These are phyloP conservation scores for Dipteronia dyeriana DNA, from an alignment of 345 rosid genomes.

Conservation along the genomic window DNA sequence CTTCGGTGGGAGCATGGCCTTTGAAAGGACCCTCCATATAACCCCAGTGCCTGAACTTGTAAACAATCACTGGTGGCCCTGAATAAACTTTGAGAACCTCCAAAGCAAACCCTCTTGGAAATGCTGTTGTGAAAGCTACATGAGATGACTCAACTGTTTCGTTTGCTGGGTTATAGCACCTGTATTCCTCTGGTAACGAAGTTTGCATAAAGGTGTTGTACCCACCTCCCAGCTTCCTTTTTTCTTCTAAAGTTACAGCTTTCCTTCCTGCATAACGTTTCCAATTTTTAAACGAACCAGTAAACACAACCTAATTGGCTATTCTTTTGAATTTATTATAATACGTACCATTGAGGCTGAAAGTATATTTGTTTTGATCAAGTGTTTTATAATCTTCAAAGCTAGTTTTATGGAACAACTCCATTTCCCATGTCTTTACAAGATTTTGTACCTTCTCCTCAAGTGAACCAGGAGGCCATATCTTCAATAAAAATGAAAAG, in stretches of 20 bases:
- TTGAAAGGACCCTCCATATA: constrained; percentile 76
- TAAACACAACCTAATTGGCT: too few species aligned
- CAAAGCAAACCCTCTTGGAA: constrained; percentile 63
- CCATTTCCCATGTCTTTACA: constrained; percentile 75
- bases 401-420: constrained; percentile 46
- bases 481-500: constrained; percentile 22
- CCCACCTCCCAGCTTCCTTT: constrained; percentile 52
- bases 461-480: constrained; percentile 63
- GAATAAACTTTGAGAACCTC: constrained; percentile 59
- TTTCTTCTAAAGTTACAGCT: constrained; percentile 42
- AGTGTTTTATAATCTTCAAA: constrained; percentile 41
- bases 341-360: constrained; percentile 50
- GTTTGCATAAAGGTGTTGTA: constrained; percentile 61
- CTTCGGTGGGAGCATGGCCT: constrained; percentile 59
- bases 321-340: not conserved
- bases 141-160: constrained; percentile 41
- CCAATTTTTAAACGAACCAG: not conserved
- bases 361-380: constrained; percentile 36
- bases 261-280: constrained; percentile 42
- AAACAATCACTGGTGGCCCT: constrained; percentile 54
- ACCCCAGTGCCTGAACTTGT: constrained; percentile 83
- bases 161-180: constrained; percentile 37
- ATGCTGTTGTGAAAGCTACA: constrained; percentile 49
- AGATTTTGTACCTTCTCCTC: constrained; percentile 68
- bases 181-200: constrained; percentile 43